Evolutionary conservation across 1,284 basidiomycete genomes (phyloP).

Genomic region (Vanrija sp.): DNA sequence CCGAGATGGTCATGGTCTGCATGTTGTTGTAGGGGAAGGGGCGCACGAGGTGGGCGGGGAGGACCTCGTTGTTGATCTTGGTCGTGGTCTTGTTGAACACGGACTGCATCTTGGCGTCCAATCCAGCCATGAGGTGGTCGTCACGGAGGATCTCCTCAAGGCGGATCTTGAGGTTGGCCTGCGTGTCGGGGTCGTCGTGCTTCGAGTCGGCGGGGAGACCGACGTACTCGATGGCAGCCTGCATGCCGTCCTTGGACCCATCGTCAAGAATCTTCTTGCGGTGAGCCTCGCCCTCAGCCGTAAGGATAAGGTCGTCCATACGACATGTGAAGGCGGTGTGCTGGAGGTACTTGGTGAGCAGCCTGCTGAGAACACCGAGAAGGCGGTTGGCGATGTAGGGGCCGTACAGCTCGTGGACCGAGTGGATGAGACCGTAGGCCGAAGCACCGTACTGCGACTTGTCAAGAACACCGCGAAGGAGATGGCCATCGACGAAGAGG

Average conservation of each 20-base stretch:
- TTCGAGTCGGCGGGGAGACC: conserved; percentile 67
- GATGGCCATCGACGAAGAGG: conserved; percentile 86
- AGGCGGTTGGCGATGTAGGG: conserved; percentile 83
- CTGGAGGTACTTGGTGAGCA: conserved; percentile 96
- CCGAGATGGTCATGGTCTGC: conserved; percentile 98
- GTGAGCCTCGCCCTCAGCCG: conserved; percentile 69
- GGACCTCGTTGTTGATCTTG: conserved; percentile 77
- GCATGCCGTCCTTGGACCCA: conserved; percentile 70
- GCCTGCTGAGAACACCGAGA: conserved; percentile 84
- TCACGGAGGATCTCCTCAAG: conserved; percentile 95
- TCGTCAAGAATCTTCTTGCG: conserved; percentile 67
- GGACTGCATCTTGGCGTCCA: conserved; percentile 86
- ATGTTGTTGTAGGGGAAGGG: conserved; percentile 98
- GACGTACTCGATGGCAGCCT: conserved; percentile 69
- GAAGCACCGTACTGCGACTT: conserved; percentile 97
- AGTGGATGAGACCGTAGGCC: conserved; percentile 94
- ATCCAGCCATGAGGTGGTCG: conserved; percentile 93
- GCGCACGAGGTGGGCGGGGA: conserved; percentile 83
- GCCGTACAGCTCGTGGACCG: conserved; percentile 98
- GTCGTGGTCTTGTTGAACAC: conserved; percentile 87
- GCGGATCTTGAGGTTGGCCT: conserved; percentile 54
- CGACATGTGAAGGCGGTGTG: conserved; percentile 97
- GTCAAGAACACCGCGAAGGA: conserved; percentile 89
- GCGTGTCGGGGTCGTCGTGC: conserved; percentile 57
- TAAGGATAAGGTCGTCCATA: conserved; percentile 96